Base-by-base conservation (phyloP, 192 early-diverging fungal genomes). In the Jimgerdemannia flammicorona region DNA sequence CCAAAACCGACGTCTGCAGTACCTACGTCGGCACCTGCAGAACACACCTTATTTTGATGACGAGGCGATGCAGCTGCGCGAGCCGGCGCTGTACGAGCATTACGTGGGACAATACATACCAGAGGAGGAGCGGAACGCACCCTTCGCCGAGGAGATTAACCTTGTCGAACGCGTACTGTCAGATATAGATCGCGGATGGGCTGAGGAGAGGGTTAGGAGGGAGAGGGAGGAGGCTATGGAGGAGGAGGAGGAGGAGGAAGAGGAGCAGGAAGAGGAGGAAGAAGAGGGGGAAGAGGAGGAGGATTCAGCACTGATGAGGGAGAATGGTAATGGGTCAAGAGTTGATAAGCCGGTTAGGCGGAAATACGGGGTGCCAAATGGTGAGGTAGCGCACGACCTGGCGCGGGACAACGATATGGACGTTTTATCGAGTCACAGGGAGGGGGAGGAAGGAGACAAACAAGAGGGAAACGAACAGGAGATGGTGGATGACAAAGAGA, bases 41-140 rank as follows among this genome's bases (percentile, higher is more conserved):
- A 39, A 72, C 63, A 72, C 79, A 0, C 72, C 72, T n/a, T 85
- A 85, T 74, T 84, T 83, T 68, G 54, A 64, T 19, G 79, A 83
- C 44, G 78, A 81, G 74, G 67, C 77, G 14, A 79, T 85, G 40
- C 82, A 74, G 64, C 9, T 74, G 40, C 70, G 84, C 66, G 84
- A 83, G 69, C 84, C 84, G n/a, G 29, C 49, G 40, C 54, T 85
- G 20, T 85, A 81, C 44, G 77, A 85, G 64, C 64, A 83, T 29
- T 83, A 84, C 59, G 77, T 85, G 44, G 82, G 84, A 17, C 74
- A 83, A 69, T 73, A 81, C 77, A 70, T 79, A 39, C 75, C 84
- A 54, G 66, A 70, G 11, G 66, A 75, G 40, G 69, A 78, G 20
- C 66, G 63, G 39, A 41, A 74, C 66, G 69, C 67, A 43, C 75